Evolutionary conservation across 179 eudicot species (phyloP), one percentile per base, ranked within the genome.

Genomic region (Spinacia oleracea): DNA sequence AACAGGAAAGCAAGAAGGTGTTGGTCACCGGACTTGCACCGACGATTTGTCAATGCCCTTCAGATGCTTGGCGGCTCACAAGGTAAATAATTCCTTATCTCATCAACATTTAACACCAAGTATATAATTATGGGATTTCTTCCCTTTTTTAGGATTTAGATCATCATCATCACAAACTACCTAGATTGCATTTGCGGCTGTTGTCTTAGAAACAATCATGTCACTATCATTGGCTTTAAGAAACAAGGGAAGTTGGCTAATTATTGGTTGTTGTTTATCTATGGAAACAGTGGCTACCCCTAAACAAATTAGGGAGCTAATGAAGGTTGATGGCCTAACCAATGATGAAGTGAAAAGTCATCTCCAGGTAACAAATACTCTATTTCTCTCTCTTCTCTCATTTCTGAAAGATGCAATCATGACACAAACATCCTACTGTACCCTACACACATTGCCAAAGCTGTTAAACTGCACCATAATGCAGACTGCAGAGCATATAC

Each of bases 21-120:
- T 73, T 93, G 97, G 97, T 93, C 97, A 16, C 92, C 97, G 59
- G 97, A 93, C 76, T 77, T 93, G 79, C 97, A 93, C 80, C 84
- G 92, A 20, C 69, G 88, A 48, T 93, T 93, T 75, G 89, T 91
- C 38, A 82, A 86, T 84, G 96, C 94, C 50, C 90, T 93, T 63
- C 86, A 90, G 76, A 87, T 83, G 83, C 91, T 93, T 62, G 97
- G 97, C 63, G 97, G 97, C 62, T 69, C 96, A 59, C 91, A 89
- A 78, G 90, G 97, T 93, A 79, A 53, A 74, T 32, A n/a, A n/a
- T n/a, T 43, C 1, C 18, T 56, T 31, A 72, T 9, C 42, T 60
- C 51, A 8, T 12, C 1, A 23, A 20, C 58, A 14, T 51, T n/a
- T 38, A 35, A 35, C 38, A 1, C 4, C 4, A 6, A 34, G 0